Evolutionary conservation across 176 grass and related monocot genomes (phyloP).

Genomic region (Oryza coarctata): DNA sequence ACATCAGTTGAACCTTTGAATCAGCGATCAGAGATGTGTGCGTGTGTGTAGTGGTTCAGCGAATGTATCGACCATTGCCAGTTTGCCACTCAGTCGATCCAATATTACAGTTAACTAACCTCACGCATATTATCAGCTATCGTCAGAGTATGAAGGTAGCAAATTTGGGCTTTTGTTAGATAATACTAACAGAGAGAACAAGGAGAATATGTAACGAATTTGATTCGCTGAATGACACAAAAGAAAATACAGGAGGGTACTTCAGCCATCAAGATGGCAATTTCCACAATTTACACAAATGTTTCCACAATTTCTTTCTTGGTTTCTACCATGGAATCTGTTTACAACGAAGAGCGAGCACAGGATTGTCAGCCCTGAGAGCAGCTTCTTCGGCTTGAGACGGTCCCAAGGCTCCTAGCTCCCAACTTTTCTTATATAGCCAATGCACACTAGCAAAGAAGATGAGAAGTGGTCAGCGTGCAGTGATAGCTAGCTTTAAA

Average conservation of each 20-base stretch:
- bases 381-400: background rate
- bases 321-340: background rate
- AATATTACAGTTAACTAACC: background rate
- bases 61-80: background rate
- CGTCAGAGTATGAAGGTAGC: background rate
- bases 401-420: background rate
- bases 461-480: background rate
- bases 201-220: background rate
- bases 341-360: background rate
- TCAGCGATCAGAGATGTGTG: too few relatives aligned
- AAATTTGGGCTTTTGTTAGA: background rate
- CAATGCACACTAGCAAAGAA: slow-evolving; percentile 12
- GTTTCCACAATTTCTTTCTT: background rate
- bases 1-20: background rate
- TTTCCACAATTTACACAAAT: background rate
- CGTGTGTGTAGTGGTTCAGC: too few relatives aligned
- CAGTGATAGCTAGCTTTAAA: background rate
- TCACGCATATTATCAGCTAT: background rate
- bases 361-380: background rate
- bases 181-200: background rate
- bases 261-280: background rate
- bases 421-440: background rate
- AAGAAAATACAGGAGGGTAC: background rate
- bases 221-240: background rate
- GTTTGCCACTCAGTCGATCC: background rate